phyloP scores from a whole-genome alignment of 1,139 yeast genomes.

The Lodderomyces theae region DNA sequence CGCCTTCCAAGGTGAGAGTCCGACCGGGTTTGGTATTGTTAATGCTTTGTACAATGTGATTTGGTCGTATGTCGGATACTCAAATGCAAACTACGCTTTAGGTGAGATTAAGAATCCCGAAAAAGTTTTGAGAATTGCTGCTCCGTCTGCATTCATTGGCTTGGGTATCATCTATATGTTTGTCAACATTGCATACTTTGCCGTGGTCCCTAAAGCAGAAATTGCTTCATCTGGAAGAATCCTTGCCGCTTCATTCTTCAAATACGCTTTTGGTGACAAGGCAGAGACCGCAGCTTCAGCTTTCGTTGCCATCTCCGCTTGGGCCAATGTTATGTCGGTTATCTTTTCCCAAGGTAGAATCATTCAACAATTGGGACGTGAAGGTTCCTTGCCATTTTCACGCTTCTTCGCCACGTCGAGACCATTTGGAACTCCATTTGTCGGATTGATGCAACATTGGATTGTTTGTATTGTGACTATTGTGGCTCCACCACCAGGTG shows the following conservation, averaged over 20 bases:
- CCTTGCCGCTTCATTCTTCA: conserved; percentile 47
- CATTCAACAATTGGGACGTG: conserved; percentile 48
- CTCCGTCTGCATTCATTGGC: conserved; percentile 52
- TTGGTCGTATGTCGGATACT: conserved; percentile 75
- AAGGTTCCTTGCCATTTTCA: conserved; percentile 47
- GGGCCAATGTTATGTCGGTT: conserved; percentile 49
- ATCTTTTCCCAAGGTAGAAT: conserved; percentile 52
- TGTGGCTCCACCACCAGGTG: conserved; percentile 50
- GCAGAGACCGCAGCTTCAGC: conserved; percentile 51
- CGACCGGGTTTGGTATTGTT: conserved; percentile 75
- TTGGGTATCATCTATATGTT: conserved; percentile 67
- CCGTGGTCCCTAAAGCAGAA: conserved; percentile 53
- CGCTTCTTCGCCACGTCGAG: conserved; percentile 42
- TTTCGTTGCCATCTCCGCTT: conserved; percentile 49
- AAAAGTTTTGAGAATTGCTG: conserved; percentile 42
- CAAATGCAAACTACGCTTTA: conserved; percentile 78
- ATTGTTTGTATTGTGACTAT: conserved; percentile 47
- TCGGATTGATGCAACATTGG: conserved; percentile 64
- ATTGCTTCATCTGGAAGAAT: conserved; percentile 43
- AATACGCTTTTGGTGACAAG: conserved; percentile 41
- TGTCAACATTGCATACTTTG: conserved; percentile 56
- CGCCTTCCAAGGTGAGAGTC: conserved; percentile 57
- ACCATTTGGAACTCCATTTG: conserved; percentile 46
- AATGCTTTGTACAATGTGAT: conserved; percentile 77
- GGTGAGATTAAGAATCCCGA: conserved; percentile 66